These are phyloP conservation scores for Penicillium canescens DNA, from an alignment of 495 filamentous ascomycete genomes.

Conservation along the genomic window DNA sequence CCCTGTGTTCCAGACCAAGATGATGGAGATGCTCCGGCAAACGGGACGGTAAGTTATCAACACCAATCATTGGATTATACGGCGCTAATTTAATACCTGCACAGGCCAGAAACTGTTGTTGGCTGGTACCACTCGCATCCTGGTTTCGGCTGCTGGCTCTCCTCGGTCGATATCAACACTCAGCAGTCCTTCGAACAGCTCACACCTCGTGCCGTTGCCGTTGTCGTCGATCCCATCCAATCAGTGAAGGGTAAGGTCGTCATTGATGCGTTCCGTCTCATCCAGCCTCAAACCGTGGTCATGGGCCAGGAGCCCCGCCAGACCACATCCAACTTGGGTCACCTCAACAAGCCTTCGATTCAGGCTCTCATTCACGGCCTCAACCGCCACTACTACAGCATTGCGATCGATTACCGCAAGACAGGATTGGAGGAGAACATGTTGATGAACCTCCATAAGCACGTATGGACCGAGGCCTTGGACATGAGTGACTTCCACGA, in stretches of 20 bases:
- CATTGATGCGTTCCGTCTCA: slow-evolving; percentile 97
- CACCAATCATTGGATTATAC: not conserved
- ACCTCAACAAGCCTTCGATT: slow-evolving; percentile 98
- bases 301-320: slow-evolving; percentile 98
- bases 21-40: slow-evolving; percentile 99
- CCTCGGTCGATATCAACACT: slow-evolving; percentile 98
- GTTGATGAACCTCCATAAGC: slow-evolving; percentile 99
- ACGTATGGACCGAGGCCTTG: slow-evolving; percentile 96
- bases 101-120: slow-evolving; percentile 91
- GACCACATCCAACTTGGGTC: slow-evolving; percentile 95
- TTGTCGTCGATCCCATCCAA: slow-evolving; percentile 97
- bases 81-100: not conserved
- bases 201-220: slow-evolving; percentile 91
- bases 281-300: slow-evolving; percentile 98
- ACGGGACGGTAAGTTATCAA: slow-evolving; percentile 75
- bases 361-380: slow-evolving; percentile 98
- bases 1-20: slow-evolving; percentile 97
- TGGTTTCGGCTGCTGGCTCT: slow-evolving; percentile 98
- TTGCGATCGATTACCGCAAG: slow-evolving; percentile 97
- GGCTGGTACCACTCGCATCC: slow-evolving; percentile 99
- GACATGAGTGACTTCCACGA: slow-evolving; percentile 95
- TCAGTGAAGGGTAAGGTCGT: slow-evolving; percentile 99
- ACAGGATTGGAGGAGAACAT: slow-evolving; percentile 98
- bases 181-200: slow-evolving; percentile 99
- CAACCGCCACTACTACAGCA: slow-evolving; percentile 98